Conservation (phyloP, 345 rosid genomes). For the Brassica nigra region DNA sequence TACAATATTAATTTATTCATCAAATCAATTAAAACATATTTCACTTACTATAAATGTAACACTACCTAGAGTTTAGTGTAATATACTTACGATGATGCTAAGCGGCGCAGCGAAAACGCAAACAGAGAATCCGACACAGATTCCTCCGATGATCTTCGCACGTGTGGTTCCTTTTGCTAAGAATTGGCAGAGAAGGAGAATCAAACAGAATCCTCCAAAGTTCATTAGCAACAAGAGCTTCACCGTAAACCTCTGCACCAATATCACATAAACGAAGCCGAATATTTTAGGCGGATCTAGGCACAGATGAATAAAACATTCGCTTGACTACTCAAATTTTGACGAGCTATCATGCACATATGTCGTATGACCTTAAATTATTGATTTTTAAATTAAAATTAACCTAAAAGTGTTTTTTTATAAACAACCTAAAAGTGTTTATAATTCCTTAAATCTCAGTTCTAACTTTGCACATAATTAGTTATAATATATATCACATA, state of each 20-base stretch:
- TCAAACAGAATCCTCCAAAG: conserved; percentile 50
- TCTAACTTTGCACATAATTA: background rate
- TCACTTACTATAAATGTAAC: conserved; percentile 9
- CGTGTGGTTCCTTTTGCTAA: conserved; percentile 48
- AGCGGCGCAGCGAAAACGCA: conserved; percentile 68
- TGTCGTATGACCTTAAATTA: background rate
- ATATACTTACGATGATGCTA: conserved; percentile 53
- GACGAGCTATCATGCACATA: background rate
- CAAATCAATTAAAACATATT: background rate
- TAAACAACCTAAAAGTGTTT: background rate
- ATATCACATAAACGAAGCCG: background rate
- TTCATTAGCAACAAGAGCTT: conserved; percentile 52
- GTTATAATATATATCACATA: background rate
- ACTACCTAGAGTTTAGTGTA: background rate
- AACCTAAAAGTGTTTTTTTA: background rate
- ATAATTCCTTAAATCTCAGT: background rate
- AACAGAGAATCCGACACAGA: conserved; percentile 51
- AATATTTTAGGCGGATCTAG: background rate
- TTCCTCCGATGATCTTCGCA: conserved; percentile 56
- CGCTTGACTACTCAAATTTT: background rate
- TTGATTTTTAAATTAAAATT: too few relatives aligned
- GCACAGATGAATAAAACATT: background rate
- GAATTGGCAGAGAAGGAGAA: conserved; percentile 51
- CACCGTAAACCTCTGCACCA: conserved; percentile 51
- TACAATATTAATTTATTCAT: background rate